These are phyloP conservation scores for Solanum piurae DNA, from an alignment of 257 asterid genomes.

Conservation along the genomic window DNA sequence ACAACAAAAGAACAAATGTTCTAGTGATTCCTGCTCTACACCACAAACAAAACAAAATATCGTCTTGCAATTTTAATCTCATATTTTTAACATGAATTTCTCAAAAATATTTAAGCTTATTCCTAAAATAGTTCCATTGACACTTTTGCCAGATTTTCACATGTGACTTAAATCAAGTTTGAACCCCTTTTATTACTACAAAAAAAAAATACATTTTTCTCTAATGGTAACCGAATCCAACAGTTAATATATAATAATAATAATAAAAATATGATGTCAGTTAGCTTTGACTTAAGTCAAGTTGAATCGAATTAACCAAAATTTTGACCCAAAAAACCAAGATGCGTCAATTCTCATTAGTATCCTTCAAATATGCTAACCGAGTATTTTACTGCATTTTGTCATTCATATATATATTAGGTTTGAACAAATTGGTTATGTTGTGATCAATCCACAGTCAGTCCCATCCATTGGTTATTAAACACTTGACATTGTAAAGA, in stretches of 20 bases:
- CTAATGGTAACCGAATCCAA: neutral
- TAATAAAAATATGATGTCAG: too few relatives aligned
- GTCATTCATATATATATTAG: neutral
- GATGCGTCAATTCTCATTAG: too few relatives aligned
- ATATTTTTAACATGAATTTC: neutral
- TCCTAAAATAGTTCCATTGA: neutral
- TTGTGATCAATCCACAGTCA: too few relatives aligned
- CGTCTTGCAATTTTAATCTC: neutral
- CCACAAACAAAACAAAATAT: neutral
- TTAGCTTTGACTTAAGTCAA: too few relatives aligned
- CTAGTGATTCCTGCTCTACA: neutral
- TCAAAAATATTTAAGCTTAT: too few relatives aligned
- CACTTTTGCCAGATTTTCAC: neutral
- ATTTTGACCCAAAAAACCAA: too few relatives aligned
- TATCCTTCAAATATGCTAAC: neutral
- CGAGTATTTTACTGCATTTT: neutral
- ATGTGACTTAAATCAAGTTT: neutral
- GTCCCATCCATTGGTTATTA: too few relatives aligned
- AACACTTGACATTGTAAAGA: too few relatives aligned
- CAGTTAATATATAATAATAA: neutral
- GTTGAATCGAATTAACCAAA: too few relatives aligned
- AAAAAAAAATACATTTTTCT: neutral
- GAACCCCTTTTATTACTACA: neutral
- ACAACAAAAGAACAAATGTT: neutral
- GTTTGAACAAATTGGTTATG: too few relatives aligned